Evolutionary conservation across 352 stramenopile species (phyloP).

Genomic region (Pythium aphanidermatum): DNA sequence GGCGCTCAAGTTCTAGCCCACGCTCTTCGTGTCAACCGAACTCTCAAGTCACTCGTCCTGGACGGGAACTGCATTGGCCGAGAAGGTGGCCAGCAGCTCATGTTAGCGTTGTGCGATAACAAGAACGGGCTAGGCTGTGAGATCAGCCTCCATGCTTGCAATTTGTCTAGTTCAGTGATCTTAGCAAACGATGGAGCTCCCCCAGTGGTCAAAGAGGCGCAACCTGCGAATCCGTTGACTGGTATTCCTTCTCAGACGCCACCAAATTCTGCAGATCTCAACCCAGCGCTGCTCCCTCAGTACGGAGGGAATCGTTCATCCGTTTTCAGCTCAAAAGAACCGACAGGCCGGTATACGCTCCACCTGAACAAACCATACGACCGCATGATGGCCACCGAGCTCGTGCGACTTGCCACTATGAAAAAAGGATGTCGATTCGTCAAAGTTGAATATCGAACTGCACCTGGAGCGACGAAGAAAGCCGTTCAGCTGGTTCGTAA

Average conservation of each 20-base stretch:
- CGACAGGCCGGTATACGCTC: constrained; percentile 62
- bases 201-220: constrained; percentile 4
- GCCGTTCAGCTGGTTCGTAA: constrained; percentile 40
- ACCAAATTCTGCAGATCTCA: constrained; percentile 19
- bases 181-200: constrained; percentile 1
- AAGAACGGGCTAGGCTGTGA: constrained; percentile 40
- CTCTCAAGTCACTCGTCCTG: constrained; percentile 55
- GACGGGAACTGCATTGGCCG: constrained; percentile 72
- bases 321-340: constrained; percentile 70
- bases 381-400: constrained; percentile 67
- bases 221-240: no score
- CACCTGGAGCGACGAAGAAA: constrained; percentile 21
- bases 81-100: constrained; percentile 60
- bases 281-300: constrained; percentile 28
- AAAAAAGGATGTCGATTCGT: constrained; percentile 73
- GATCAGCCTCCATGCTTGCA: constrained; percentile 58
- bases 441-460: constrained; percentile 45
- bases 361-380: constrained; percentile 66
- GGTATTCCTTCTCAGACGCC: neutral
- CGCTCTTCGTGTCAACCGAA: constrained; percentile 48
- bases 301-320: constrained; percentile 30
- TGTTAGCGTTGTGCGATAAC: constrained; percentile 63
- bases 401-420: constrained; percentile 62
- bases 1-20: constrained; percentile 66
- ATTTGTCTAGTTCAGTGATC: constrained; percentile 23